These are phyloP conservation scores for Setaria viridis DNA, from an alignment of 202 grass and related monocot genomes.

Conservation along the genomic window DNA sequence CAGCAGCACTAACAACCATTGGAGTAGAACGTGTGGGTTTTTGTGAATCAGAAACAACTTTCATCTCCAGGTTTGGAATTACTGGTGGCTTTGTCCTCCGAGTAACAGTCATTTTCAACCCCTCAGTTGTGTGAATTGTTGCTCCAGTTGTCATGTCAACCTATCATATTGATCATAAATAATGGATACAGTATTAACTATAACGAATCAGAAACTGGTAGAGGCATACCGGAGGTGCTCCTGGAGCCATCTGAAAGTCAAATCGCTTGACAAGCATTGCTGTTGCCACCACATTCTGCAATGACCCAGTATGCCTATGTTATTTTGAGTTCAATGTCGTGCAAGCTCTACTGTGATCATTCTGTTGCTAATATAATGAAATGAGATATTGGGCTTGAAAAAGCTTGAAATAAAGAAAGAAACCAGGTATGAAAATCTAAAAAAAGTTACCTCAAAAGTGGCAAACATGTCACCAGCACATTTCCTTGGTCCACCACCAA, in stretches of 20 bases:
- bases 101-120: conserved; percentile 93
- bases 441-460: conserved; percentile 84
- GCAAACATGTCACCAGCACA: conserved; percentile 99
- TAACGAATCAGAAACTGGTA: conserved; percentile 26
- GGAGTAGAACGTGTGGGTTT: conserved; percentile 39
- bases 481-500: conserved; percentile 97
- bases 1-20: conserved; percentile 40
- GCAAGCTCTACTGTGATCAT: conserved; percentile 20
- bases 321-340: conserved; percentile 3
- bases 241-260: conserved; percentile 88
- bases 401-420: conserved; percentile 18
- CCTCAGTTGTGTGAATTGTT: conserved; percentile 90
- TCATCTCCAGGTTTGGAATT: conserved; percentile 76
- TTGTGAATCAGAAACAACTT: conserved; percentile 64
- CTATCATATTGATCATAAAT: conserved; percentile 50
- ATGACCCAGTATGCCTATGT: conserved; percentile 24
- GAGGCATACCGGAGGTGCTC: conserved; percentile 80
- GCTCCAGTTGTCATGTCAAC: conserved; percentile 97
- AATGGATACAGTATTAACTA: background rate
- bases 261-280: conserved; percentile 96
- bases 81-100: conserved; percentile 64
- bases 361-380: conserved; percentile 23
- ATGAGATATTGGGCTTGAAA: conserved; percentile 3
- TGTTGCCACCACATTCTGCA: conserved; percentile 83
- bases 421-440: conserved; percentile 10